Percentiles rank a stretch among this genome's conserved stretches.
Conservation (phyloP, 2,329 filamentous ascomycete genomes). For the Nothophaeocryptopus gaeumannii region DNA sequence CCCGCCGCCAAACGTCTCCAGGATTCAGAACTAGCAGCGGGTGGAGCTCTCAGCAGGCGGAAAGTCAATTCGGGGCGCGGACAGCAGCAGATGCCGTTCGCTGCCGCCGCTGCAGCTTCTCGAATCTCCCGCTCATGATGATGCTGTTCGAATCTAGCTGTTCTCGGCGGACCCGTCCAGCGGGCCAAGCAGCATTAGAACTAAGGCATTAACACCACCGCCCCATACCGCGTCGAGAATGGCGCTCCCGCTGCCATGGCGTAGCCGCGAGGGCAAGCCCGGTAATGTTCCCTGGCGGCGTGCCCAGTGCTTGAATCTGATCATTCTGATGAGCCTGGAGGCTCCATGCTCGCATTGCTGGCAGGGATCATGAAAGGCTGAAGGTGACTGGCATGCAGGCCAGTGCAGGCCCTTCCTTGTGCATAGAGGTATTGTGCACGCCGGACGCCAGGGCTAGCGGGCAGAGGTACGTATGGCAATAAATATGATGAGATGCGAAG, state of each 20-base stretch:
- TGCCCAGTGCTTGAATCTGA: not conserved
- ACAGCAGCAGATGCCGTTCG: no score
- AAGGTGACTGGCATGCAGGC: constrained; percentile 8
- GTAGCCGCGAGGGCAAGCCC: constrained; percentile 7
- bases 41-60: no score
- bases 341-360: constrained; percentile 1
- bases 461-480: not conserved
- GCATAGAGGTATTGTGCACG: constrained; percentile 3
- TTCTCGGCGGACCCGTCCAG: not conserved
- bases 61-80: no score
- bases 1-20: no score
- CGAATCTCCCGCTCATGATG: no score
- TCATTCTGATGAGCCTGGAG: not conserved
- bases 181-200: not conserved
- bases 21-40: no score
- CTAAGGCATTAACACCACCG: not conserved
- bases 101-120: no score
- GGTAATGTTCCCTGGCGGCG: constrained; percentile 8
- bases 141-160: no score
- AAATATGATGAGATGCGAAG: not conserved
- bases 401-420: not conserved
- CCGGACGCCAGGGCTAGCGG: constrained; percentile 6
- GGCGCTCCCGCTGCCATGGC: not conserved
- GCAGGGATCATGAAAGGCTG: constrained; percentile 7
- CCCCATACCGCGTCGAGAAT: not conserved